Conservation (phyloP, 164 flowering plant genomes). For the Taxillus chinensis region DNA sequence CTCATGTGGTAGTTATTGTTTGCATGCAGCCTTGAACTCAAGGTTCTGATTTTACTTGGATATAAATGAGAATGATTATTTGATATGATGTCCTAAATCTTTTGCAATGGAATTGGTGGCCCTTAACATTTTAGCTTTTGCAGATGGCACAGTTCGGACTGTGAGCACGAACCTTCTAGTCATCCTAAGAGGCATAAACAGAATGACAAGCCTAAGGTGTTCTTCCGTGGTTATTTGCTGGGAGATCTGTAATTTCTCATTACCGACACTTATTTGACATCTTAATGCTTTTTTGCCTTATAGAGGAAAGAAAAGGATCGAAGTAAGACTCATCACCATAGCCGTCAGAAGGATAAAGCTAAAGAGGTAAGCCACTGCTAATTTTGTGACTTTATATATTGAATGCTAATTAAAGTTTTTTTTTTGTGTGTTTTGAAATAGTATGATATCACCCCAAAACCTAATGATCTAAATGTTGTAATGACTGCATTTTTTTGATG, state of each 20-base stretch:
- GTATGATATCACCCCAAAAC: no score
- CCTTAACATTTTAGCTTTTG: conserved; percentile 5
- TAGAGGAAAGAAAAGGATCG: conserved; percentile 63
- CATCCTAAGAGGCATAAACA: conserved; percentile 40
- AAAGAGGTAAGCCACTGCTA: conserved; percentile 67
- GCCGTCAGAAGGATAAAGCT: conserved; percentile 49
- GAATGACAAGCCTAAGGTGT: conserved; percentile 55
- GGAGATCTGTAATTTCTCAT: background rate
- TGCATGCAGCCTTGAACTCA: background rate
- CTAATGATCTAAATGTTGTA: no score
- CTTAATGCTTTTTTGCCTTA: conserved; percentile 6
- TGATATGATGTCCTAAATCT: background rate
- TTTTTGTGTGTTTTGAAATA: background rate
- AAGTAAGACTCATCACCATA: conserved; percentile 51
- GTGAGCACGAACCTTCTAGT: conserved; percentile 49
- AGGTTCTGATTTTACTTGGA: background rate
- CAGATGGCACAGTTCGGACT: conserved; percentile 38
- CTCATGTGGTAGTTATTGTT: background rate
- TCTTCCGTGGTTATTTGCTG: background rate
- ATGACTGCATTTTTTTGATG: no score
- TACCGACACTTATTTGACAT: background rate
- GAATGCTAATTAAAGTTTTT: background rate
- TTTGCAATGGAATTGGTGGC: no score
- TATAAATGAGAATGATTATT: background rate
- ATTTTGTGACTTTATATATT: conserved; percentile 1